Percentiles rank a stretch among this genome's conserved stretches.
These are phyloP conservation scores for Corymbia citriodora DNA, from an alignment of 441 rosid species.

Conservation along the genomic window DNA sequence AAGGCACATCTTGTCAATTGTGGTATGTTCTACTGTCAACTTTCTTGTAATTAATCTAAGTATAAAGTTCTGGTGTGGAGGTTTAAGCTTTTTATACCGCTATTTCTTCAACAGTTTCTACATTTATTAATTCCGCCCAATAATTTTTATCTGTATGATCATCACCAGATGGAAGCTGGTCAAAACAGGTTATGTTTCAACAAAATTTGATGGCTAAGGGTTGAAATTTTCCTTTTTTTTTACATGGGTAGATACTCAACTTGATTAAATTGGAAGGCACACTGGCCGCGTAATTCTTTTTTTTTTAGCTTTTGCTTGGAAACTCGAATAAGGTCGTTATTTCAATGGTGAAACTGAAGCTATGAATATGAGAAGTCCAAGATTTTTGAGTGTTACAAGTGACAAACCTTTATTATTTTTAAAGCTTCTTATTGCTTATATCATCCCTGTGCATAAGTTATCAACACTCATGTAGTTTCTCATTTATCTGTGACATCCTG, in stretches of 20 bases:
- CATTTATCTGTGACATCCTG: background rate
- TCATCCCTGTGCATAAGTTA: background rate
- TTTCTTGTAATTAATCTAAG: background rate
- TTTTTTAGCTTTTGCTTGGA: background rate
- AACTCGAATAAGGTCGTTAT: background rate
- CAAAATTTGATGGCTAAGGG: background rate
- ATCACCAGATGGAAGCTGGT: background rate
- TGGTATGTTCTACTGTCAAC: conserved; percentile 42
- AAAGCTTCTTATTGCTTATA: background rate
- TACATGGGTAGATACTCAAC: background rate
- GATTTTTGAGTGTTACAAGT: background rate
- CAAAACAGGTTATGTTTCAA: background rate
- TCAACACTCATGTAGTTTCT: background rate
- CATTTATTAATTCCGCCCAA: background rate
- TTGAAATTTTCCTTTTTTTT: background rate
- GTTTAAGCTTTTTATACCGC: background rate
- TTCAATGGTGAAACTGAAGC: background rate
- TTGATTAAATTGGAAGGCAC: background rate
- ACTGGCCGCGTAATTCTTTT: background rate
- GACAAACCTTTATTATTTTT: background rate
- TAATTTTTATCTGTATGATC: background rate
- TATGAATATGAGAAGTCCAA: background rate
- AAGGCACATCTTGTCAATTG: conserved; percentile 73
- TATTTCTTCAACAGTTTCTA: background rate
- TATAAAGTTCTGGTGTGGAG: background rate